phyloP scores from a whole-genome alignment of 139 green algal species.

The Diplosphaera chodatii region DNA sequence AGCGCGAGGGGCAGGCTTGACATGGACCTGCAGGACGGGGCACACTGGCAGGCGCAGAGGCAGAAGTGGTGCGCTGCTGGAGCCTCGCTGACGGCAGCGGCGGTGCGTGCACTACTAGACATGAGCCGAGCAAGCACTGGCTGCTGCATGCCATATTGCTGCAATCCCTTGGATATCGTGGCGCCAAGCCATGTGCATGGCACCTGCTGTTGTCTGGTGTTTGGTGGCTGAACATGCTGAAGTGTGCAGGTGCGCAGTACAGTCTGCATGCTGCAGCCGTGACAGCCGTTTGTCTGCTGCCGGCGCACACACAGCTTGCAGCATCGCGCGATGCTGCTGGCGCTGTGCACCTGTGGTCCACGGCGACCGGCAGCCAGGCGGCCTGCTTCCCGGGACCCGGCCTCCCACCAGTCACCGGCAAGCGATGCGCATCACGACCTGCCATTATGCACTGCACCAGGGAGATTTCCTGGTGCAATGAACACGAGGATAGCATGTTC shows the following conservation, averaged over 20 bases:
- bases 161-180: too few species aligned
- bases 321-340: slow-evolving; percentile 16
- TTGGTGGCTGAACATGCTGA: too few species aligned
- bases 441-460: too few species aligned
- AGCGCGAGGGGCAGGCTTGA: too few species aligned
- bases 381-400: background rate
- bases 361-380: background rate
- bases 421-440: too few species aligned
- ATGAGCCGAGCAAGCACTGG: too few species aligned
- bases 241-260: slow-evolving; percentile 23
- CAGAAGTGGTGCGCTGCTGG: slow-evolving; percentile 18
- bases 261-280: slow-evolving; percentile 6
- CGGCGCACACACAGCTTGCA: background rate
- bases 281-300: slow-evolving; percentile 7
- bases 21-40: slow-evolving; percentile 16
- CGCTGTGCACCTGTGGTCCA: slow-evolving; percentile 18
- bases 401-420: background rate
- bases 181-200: too few species aligned
- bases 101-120: too few species aligned
- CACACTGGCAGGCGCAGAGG: slow-evolving; percentile 5
- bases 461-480: too few species aligned
- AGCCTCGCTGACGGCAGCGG: slow-evolving; percentile 1
- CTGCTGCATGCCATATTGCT: too few species aligned
- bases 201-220: too few species aligned
- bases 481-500: too few species aligned